Base-by-base conservation (phyloP, 1,139 yeast genomes). In the Pichia sp. region DNA sequence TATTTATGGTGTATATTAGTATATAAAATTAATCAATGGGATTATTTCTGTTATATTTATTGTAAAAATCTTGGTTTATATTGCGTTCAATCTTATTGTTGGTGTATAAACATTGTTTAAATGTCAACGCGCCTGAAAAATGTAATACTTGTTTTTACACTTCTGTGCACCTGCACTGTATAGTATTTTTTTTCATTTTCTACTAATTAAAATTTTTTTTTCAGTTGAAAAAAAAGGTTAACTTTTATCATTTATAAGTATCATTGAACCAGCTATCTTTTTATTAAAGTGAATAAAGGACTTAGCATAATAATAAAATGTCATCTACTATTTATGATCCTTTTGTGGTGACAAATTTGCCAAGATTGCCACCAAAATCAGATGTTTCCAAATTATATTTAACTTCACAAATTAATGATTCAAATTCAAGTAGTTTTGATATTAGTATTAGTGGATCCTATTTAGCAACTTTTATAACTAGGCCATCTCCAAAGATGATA, bases 371-470 rank as follows among this genome's bases (percentile, higher is more conserved):
- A 26, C 53, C 56, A 7, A 59, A 54, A 32, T 29, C 56, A 7
- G 54, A 55, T 35, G 47, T 44, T 12, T 49, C 51, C 2, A 53
- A 56, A 36, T 44, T 54, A 27, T 63, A 66, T 41, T 45, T 53
- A 13, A 56, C 61, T 18, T 51, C 66, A 2, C 53, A 49, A 42
- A 51, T 62, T 22, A 39, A 51, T 23, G 56, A 61, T 29, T 46
- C 64, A 30, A 51, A 48, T 12, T 50, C 58, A 4, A 58, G 56
- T 37, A 54, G 53, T 22, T 59, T 65, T 49, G 80, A 81, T 59
- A 66, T 87, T 38, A 95, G 89, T 42, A 75, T 87, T 35, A 82
- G 94, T 25, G 88, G 86, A 50, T 84, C 94, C 40, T 80, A 85
- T 48, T 72, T 89, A 46, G 79, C 87, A 20, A 78, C 82, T 49